Conservation (phyloP, 78 protist genomes). For the Planoprotostelium fungivorum region DNA sequence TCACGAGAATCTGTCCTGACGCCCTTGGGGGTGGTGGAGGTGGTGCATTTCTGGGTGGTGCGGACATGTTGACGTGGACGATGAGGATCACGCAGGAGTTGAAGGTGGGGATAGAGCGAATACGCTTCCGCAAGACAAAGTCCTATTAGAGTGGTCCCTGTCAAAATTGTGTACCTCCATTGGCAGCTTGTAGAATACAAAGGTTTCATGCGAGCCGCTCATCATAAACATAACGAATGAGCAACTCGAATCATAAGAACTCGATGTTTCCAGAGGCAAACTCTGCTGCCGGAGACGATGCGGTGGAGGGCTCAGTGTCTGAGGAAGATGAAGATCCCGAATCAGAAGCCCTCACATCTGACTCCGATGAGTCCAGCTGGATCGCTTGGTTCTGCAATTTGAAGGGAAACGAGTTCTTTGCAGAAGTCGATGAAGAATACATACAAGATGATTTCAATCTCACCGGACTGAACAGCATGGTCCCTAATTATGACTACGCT, state of each 20-base stretch:
- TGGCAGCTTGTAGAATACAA: too few species aligned
- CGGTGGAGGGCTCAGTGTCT: not conserved
- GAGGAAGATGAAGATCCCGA: not conserved
- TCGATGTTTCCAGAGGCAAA: too few species aligned
- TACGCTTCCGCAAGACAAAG: too few species aligned
- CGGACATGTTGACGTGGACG: too few species aligned
- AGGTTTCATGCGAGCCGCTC: too few species aligned
- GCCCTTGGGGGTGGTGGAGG: not conserved
- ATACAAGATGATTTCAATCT: conserved; percentile 87
- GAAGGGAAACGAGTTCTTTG: conserved; percentile 69
- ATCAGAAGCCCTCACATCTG: not conserved
- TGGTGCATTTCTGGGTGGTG: not conserved
- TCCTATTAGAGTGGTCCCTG: too few species aligned
- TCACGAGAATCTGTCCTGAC: not conserved
- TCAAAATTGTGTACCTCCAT: too few species aligned
- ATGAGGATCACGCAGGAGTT: too few species aligned
- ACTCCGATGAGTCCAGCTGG: conserved; percentile 52
- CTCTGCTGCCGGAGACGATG: too few species aligned
- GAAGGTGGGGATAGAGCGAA: too few species aligned
- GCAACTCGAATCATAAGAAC: too few species aligned
- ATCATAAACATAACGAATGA: too few species aligned
- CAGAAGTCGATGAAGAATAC: conserved; percentile 63
- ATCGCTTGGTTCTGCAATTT: conserved; percentile 62
- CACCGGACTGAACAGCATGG: conserved; percentile 77
- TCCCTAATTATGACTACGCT: conserved; percentile 87